phyloP scores from a whole-genome alignment of 495 filamentous ascomycete genomes.

The Hypoxylon rickii region DNA sequence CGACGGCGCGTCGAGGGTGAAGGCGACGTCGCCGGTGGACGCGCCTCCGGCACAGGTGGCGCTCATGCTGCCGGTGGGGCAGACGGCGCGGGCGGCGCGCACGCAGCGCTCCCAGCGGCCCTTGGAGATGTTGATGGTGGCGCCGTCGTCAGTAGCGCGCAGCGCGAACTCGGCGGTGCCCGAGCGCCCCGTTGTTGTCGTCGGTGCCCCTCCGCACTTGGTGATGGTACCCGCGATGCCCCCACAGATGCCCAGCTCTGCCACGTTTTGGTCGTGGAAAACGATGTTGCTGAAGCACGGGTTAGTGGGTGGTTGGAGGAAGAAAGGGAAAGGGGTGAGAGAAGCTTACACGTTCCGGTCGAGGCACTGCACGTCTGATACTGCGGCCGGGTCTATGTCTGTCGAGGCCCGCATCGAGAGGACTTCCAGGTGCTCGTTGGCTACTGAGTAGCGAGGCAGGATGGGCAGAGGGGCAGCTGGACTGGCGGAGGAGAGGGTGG shows the following conservation, averaged over 20 bases:
- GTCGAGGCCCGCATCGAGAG: constrained; percentile 41
- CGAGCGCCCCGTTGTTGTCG: constrained; percentile 45
- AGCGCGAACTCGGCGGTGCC: constrained; percentile 56
- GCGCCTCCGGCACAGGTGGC: constrained; percentile 56
- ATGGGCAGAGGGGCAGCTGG: constrained; percentile 26
- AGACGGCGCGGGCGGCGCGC: constrained; percentile 52
- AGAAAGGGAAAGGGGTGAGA: neutral
- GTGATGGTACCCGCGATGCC: constrained; percentile 52
- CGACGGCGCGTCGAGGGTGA: constrained; percentile 45
- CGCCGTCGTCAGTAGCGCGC: constrained; percentile 38
- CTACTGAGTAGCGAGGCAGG: constrained; percentile 23
- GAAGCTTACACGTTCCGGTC: constrained; percentile 42
- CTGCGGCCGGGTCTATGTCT: constrained; percentile 41
- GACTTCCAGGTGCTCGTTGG: constrained; percentile 39
- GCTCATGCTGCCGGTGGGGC: constrained; percentile 50
- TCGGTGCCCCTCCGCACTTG: constrained; percentile 47
- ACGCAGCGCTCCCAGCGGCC: constrained; percentile 57
- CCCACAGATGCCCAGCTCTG: constrained; percentile 58
- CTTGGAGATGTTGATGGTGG: constrained; percentile 56
- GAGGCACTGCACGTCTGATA: constrained; percentile 41
- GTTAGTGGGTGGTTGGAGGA: constrained; percentile 2
- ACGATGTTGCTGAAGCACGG: constrained; percentile 48
- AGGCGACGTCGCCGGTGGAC: constrained; percentile 51
- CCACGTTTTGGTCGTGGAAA: constrained; percentile 58
- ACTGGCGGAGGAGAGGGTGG: constrained; percentile 14